These are phyloP conservation scores for Cutaneotrichosporon spelunceum DNA, from an alignment of 1,284 basidiomycete species.

Conservation along the genomic window DNA sequence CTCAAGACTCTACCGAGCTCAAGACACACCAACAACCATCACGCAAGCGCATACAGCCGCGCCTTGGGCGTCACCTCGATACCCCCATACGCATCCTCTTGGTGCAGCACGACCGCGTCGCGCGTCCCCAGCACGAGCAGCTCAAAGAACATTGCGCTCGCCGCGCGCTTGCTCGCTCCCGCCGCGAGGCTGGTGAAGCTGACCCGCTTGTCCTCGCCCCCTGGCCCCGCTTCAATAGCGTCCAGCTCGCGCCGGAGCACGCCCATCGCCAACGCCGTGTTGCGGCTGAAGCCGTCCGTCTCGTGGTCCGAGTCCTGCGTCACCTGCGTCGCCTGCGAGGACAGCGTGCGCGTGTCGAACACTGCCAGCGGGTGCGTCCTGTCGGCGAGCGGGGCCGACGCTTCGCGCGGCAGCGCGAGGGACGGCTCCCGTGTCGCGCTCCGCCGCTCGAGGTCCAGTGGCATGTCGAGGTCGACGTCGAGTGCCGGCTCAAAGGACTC, in stretches of 20 bases:
- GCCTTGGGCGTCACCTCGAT: constrained; percentile 80
- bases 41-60: constrained; percentile 57
- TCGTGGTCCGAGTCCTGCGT: neutral
- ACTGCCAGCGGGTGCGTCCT: constrained; percentile 69
- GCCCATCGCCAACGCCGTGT: constrained; percentile 83
- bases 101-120: constrained; percentile 78
- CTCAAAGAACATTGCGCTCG: constrained; percentile 96
- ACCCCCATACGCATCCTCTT: constrained; percentile 72
- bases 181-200: constrained; percentile 61
- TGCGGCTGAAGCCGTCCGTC: constrained; percentile 72
- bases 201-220: constrained; percentile 60
- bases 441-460: neutral
- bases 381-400: constrained; percentile 55
- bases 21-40: too few relatives aligned
- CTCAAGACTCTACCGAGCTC: too few relatives aligned
- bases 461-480: constrained; percentile 19
- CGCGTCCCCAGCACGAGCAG: constrained; percentile 88
- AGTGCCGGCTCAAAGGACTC: constrained; percentile 15
- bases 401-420: constrained; percentile 35
- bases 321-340: neutral
- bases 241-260: constrained; percentile 74
- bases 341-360: constrained; percentile 64
- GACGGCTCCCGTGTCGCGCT: constrained; percentile 28
- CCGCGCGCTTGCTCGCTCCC: constrained; percentile 75
- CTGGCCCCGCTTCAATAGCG: constrained; percentile 44